phyloP scores from a whole-genome alignment of 2,329 filamentous ascomycete species.

The Sarocladiaceae sp. region DNA sequence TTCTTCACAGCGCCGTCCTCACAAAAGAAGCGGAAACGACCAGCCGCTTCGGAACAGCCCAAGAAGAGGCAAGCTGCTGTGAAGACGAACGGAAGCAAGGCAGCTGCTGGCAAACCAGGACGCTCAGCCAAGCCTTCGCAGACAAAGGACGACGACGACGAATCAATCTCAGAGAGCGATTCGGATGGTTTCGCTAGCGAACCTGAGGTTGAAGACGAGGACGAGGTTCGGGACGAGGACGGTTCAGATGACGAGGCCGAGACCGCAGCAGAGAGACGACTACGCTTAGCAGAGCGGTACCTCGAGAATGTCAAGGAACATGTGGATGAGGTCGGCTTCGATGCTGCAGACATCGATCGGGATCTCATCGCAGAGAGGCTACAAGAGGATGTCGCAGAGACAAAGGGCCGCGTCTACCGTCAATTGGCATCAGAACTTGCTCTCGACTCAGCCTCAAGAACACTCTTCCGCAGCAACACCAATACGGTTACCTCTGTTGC shows the following conservation, averaged over 20 bases:
- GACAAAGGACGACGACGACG: slow-evolving; percentile 39
- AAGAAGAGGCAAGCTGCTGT: slow-evolving; percentile 53
- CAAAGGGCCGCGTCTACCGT: slow-evolving; percentile 83
- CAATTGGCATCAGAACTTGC: slow-evolving; percentile 68
- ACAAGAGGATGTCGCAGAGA: slow-evolving; percentile 86
- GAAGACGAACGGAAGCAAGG: slow-evolving; percentile 30
- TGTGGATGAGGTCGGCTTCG: slow-evolving; percentile 76
- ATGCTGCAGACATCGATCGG: slow-evolving; percentile 87
- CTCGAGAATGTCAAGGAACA: slow-evolving; percentile 83
- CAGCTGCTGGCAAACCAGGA: slow-evolving; percentile 32
- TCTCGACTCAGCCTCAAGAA: slow-evolving; percentile 60
- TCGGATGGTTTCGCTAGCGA: slow-evolving; percentile 58
- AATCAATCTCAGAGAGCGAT: slow-evolving; percentile 81
- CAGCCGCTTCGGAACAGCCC: slow-evolving; percentile 44
- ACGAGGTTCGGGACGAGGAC: slow-evolving; percentile 28
- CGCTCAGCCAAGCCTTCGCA: slow-evolving; percentile 33
- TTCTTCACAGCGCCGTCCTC: slow-evolving; percentile 89
- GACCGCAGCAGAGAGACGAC: slow-evolving; percentile 80
- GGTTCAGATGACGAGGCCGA: slow-evolving; percentile 71
- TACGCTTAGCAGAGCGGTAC: slow-evolving; percentile 86
- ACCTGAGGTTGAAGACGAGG: slow-evolving; percentile 38
- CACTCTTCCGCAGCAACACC: slow-evolving; percentile 72
- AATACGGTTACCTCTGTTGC: slow-evolving; percentile 74
- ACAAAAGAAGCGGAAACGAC: slow-evolving; percentile 84
- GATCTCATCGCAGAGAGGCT: slow-evolving; percentile 87